Evolutionary conservation across 345 rosid species (phyloP), one percentile per base, ranked within the genome.

Genomic region (Aquilaria sinensis): DNA sequence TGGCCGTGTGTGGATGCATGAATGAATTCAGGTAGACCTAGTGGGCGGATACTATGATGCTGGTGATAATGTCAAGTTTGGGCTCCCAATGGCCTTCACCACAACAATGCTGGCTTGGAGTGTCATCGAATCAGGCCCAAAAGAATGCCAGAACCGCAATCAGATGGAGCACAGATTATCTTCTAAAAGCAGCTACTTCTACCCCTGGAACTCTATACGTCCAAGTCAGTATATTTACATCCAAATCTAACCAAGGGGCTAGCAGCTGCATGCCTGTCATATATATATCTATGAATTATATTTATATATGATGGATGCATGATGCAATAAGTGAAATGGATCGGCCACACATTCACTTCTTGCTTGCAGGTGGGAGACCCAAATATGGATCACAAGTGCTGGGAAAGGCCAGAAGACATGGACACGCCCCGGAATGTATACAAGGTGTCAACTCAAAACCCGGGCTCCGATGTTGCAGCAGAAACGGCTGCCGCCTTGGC

Each of bases 391-490:
- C 95, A 87, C 71, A 56, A 29, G 62, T 84, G 90, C 67, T 84
- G 90, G 90, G 89, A 86, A 77, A 84, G 93, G 72, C 93, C 87
- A 1, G 94, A 87, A 75, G 95, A 87, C 53, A 87, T 87, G 90
- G 90, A 83, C 70, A 84, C 88, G 0, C 80, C 88, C 2, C 81
- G 95, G 12, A 85, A 70, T 48, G 85, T 75, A 10, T 87, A 85
- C 84, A 79, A 81, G 66, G 81, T 87, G 12, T 67, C 85, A 2
- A 10, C 77, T 5, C 84, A 83, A 69, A 83, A 78, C 59, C 90
- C 95, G 0, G 87, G 91, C 11, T 89, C 96, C 0, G 89, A 89
- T 63, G 96, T 89, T 30, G 95, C 91, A 12, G 91, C 87, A 0
- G 91, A 87, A 71, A 85, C 91, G 13, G 91, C 91, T 1, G 91